These are phyloP conservation scores for Sugiyamaella pinicola DNA, from an alignment of 1,139 yeast genomes.

Conservation along the genomic window DNA sequence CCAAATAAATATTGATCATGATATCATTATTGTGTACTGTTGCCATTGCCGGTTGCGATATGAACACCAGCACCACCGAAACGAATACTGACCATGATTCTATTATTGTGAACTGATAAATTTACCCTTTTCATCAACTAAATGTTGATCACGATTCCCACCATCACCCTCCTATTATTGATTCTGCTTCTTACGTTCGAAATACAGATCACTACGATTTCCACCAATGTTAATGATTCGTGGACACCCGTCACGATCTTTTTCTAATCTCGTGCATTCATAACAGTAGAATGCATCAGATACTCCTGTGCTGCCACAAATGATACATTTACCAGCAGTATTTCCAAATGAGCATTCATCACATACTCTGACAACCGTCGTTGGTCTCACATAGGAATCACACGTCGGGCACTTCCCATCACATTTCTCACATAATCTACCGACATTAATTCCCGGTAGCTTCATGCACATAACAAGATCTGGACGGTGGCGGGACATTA, in stretches of 20 bases:
- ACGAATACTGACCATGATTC: no score
- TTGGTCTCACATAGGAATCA: conserved; percentile 82
- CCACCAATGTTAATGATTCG: conserved; percentile 79
- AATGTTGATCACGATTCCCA: no score
- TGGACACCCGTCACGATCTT: conserved; percentile 93
- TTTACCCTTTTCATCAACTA: no score
- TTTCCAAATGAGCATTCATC: conserved; percentile 84
- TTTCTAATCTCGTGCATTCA: conserved; percentile 80
- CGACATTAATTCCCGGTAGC: conserved; percentile 75
- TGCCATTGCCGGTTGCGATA: no score
- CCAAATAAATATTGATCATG: background rate
- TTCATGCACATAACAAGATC: conserved; percentile 85
- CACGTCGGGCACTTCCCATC: conserved; percentile 93
- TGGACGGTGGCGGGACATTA: conserved; percentile 88
- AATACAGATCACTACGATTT: conserved; percentile 66
- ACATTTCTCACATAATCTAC: conserved; percentile 77
- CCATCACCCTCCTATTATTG: background rate
- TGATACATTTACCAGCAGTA: conserved; percentile 62
- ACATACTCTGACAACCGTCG: conserved; percentile 72
- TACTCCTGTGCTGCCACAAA: conserved; percentile 67
- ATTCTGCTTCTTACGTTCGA: conserved; percentile 53
- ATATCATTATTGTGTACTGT: no score
- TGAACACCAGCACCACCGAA: no score
- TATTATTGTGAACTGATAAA: no score
- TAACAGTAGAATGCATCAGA: conserved; percentile 79